phyloP scores from a whole-genome alignment of 2,329 filamentous ascomycete genomes.

The Xylariaceae sp. region DNA sequence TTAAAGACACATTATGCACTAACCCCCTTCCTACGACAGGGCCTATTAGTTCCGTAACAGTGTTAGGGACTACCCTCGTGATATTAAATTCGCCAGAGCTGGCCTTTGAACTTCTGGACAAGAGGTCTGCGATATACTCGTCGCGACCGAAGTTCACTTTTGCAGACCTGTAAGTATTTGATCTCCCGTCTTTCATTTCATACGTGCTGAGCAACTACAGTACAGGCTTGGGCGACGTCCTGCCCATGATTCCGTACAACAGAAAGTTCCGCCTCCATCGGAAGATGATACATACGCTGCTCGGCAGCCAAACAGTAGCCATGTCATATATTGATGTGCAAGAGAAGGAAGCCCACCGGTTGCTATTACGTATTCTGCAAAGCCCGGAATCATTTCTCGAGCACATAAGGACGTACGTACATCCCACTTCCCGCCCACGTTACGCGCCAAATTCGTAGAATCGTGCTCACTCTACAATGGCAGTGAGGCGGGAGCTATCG shows the following conservation, averaged over 20 bases:
- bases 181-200: neutral
- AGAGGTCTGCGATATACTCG: constrained; percentile 34
- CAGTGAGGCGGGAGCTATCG: constrained; percentile 28
- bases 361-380: constrained; percentile 17
- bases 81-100: constrained; percentile 38
- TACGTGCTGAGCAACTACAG: constrained; percentile 2
- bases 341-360: constrained; percentile 18
- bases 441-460: constrained; percentile 5
- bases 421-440: neutral
- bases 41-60: constrained; percentile 38
- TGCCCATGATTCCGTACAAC: constrained; percentile 26
- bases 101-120: constrained; percentile 37
- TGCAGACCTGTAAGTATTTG: constrained; percentile 18
- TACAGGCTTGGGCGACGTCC: constrained; percentile 23
- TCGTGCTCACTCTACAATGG: neutral
- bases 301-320: constrained; percentile 29
- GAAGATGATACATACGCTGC: constrained; percentile 27
- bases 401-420: constrained; percentile 18
- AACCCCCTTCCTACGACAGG: constrained; percentile 23
- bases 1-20: neutral
- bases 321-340: constrained; percentile 12
- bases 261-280: constrained; percentile 25
- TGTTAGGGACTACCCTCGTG: constrained; percentile 39
- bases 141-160: constrained; percentile 30
- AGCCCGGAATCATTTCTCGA: constrained; percentile 8